Evolutionary conservation across 2,329 filamentous ascomycete species (phyloP), one percentile per base, ranked within the genome.

Genomic region (Colletotrichum sp.): DNA sequence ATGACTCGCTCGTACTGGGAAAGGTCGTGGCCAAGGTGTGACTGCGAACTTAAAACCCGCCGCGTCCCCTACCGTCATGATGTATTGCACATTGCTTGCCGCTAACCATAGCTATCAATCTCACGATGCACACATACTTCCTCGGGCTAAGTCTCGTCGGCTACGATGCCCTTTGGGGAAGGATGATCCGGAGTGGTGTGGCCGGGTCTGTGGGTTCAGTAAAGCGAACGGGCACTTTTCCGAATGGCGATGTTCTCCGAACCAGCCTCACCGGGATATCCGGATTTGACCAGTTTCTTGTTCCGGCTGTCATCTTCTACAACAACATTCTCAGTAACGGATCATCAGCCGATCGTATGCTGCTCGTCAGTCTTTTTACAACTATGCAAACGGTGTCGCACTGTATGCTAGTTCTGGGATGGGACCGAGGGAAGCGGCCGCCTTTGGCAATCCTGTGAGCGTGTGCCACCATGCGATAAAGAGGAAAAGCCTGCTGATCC

Each of bases 281-380:
- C 2, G 16, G 8, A 4, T 18, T 73, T 21, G 71, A 69, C 10
- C 56, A 63, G 1, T 55, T 32, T 38, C 32, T 73, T 2, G 7
- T 73, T 16, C 65, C 71, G 18, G 71, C 71, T 1, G 64, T 73
- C 21, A 73, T 73, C 14, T 73, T 69, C 7, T 73, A 73, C 24
- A 73, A 69, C 24, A 73, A 73, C 2, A 69, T 73, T 5, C 30
- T 73, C 3, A 14, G 64, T 24, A 73, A 69, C 30, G n/a, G 24
- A 1, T 69, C 56, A 1, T 16, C 56, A 1, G 18, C 38, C 7
- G 64, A 73, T n/a, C 55, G 64, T 0, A 69, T 62, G 70, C 7
- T 69, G 3, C 64, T 73, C 3, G 6, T 63, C 4, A 69, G 70
- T n/a, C 56, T 73, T 0, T 72, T 73, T 4, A 69, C 70, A 2